Percentiles rank a stretch among this genome's conserved stretches.
These are phyloP conservation scores for Trapa bicornis DNA, from an alignment of 345 rosid genomes.

Conservation along the genomic window DNA sequence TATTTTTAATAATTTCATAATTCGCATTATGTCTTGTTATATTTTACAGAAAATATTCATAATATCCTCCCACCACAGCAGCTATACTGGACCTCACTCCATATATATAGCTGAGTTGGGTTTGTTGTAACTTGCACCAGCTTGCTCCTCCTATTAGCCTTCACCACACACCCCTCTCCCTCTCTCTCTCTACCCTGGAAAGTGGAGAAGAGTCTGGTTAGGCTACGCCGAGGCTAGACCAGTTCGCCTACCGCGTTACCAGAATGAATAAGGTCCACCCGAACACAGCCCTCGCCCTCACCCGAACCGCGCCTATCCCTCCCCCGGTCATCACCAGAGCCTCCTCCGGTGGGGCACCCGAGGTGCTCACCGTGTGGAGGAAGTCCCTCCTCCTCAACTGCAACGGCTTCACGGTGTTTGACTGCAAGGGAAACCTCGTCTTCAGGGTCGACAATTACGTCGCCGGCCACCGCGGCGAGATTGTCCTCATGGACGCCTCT, in stretches of 20 bases:
- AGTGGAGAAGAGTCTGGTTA: neutral
- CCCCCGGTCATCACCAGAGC: too few species aligned
- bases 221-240: neutral
- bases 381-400: conserved; percentile 90
- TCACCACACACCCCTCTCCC: neutral
- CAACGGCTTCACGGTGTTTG: conserved; percentile 84
- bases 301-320: conserved; percentile 26
- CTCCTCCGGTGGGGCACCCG: neutral
- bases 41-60: too few species aligned
- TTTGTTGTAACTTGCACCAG: neutral
- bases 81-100: too few species aligned
- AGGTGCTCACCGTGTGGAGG: conserved; percentile 75
- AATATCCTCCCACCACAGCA: too few species aligned
- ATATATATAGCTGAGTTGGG: neutral
- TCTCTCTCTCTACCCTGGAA: neutral
- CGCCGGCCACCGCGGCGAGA: conserved; percentile 35
- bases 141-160: neutral
- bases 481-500: conserved; percentile 81
- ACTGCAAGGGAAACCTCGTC: conserved; percentile 55
- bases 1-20: too few species aligned
- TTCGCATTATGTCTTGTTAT: too few species aligned
- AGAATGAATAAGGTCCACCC: conserved; percentile 76
- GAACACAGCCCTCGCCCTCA: conserved; percentile 10
- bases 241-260: neutral
- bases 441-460: conserved; percentile 86